Evolutionary conservation across 345 rosid genomes (phyloP).

Genomic region (Salix dunnii): DNA sequence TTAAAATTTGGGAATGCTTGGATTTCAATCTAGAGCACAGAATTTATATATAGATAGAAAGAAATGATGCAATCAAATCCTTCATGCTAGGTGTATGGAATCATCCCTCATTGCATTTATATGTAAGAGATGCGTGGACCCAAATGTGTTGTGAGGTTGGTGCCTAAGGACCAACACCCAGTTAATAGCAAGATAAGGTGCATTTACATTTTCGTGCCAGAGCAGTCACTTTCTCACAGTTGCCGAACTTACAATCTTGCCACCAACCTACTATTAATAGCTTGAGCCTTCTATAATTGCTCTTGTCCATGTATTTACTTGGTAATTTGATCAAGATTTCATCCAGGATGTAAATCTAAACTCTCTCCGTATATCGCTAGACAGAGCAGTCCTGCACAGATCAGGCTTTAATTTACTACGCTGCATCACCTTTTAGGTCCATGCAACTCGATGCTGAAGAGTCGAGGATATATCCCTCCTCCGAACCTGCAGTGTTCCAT

Average conservation of each 20-base stretch:
- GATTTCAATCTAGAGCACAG: background rate
- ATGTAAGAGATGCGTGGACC: conserved; percentile 26
- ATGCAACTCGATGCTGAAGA: background rate
- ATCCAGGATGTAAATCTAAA: background rate
- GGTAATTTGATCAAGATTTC: background rate
- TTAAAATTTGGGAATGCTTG: background rate
- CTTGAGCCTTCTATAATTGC: background rate
- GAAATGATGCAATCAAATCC: background rate
- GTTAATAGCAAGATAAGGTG: conserved; percentile 16
- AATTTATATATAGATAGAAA: background rate
- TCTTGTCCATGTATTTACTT: no score
- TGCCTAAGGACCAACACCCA: background rate
- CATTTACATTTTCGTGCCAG: conserved; percentile 18
- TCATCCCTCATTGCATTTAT: conserved; percentile 18
- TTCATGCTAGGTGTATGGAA: background rate
- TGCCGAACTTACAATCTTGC: background rate
- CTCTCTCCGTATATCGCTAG: background rate
- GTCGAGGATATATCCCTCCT: background rate
- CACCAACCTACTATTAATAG: background rate
- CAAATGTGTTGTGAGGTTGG: conserved; percentile 10
- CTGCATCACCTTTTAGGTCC: background rate
- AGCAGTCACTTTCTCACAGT: conserved; percentile 30
- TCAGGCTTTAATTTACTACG: no score
- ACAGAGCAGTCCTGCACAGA: no score
- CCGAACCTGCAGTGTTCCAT: background rate